Evolutionary conservation across 768 basidiomycete genomes (phyloP).

Genomic region (Lactarius akahatsu): DNA sequence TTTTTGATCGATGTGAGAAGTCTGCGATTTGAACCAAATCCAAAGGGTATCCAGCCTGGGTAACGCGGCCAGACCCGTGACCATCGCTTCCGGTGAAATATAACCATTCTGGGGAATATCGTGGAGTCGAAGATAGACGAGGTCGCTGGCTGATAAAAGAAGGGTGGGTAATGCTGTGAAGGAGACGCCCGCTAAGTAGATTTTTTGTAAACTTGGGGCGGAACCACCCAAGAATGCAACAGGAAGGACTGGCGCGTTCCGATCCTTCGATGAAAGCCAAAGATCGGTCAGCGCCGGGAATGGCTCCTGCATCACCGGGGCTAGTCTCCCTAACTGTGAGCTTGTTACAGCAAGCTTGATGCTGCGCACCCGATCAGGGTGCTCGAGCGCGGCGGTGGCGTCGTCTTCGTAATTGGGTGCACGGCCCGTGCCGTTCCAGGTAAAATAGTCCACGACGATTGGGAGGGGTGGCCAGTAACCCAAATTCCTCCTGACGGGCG

Average conservation of each 20-base stretch:
- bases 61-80: not conserved
- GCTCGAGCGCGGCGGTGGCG: not conserved
- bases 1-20: not conserved
- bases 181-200: constrained; percentile 2
- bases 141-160: not conserved
- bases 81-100: not conserved
- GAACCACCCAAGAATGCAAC: not conserved
- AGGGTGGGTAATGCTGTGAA: not conserved
- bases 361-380: not conserved
- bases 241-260: not conserved
- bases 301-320: not conserved
- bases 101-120: constrained; percentile 6
- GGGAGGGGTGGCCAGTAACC: not conserved
- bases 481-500: not conserved
- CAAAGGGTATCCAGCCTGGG: not conserved
- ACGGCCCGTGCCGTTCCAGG: not conserved
- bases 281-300: not conserved
- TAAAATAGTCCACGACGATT: not conserved
- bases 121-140: constrained; percentile 7
- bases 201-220: not conserved
- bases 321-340: not conserved
- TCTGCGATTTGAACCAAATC: constrained; percentile 1
- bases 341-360: not conserved
- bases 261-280: constrained; percentile 1
- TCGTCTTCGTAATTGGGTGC: not conserved